Evolutionary conservation across 2,329 filamentous ascomycete genomes (phyloP).

Genomic region (Verticillium tricorpus): DNA sequence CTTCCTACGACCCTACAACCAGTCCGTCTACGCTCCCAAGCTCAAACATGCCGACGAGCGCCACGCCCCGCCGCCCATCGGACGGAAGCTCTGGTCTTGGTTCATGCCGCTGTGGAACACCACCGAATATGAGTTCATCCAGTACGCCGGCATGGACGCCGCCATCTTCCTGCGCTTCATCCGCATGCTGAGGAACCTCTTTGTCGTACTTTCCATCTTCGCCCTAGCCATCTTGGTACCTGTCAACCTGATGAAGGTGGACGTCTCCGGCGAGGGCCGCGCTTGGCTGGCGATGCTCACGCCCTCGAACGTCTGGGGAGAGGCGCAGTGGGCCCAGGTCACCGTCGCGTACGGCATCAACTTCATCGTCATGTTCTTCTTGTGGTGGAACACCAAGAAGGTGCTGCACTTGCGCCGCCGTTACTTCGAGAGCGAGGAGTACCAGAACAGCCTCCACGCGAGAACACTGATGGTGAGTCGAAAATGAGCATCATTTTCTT

Average conservation of each 20-base stretch:
- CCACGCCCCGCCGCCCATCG: slow-evolving; percentile 81
- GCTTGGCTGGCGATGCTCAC: slow-evolving; percentile 57
- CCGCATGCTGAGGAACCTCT: slow-evolving; percentile 90
- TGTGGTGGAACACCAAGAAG: slow-evolving; percentile 87
- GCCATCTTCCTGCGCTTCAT: slow-evolving; percentile 85
- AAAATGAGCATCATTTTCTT: neutral
- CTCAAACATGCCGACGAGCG: slow-evolving; percentile 88
- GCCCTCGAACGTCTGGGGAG: slow-evolving; percentile 48
- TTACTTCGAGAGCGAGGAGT: slow-evolving; percentile 84
- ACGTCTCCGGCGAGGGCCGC: slow-evolving; percentile 21
- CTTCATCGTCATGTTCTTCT: slow-evolving; percentile 68
- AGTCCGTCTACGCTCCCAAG: slow-evolving; percentile 89
- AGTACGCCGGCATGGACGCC: slow-evolving; percentile 87
- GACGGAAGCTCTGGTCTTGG: slow-evolving; percentile 87
- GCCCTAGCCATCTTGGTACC: slow-evolving; percentile 78
- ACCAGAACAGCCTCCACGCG: slow-evolving; percentile 81
- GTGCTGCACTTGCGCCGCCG: slow-evolving; percentile 66
- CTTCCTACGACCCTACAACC: slow-evolving; percentile 84
- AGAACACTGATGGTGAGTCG: slow-evolving; percentile 57
- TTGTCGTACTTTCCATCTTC: slow-evolving; percentile 65
- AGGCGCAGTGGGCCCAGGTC: slow-evolving; percentile 55
- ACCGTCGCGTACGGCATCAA: slow-evolving; percentile 63
- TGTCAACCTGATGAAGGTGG: slow-evolving; percentile 60
- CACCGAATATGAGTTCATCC: slow-evolving; percentile 70
- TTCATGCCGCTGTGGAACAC: slow-evolving; percentile 71